Evolutionary conservation across 2,329 filamentous ascomycete genomes (phyloP).

Genomic region (Juglanconis juglandina): DNA sequence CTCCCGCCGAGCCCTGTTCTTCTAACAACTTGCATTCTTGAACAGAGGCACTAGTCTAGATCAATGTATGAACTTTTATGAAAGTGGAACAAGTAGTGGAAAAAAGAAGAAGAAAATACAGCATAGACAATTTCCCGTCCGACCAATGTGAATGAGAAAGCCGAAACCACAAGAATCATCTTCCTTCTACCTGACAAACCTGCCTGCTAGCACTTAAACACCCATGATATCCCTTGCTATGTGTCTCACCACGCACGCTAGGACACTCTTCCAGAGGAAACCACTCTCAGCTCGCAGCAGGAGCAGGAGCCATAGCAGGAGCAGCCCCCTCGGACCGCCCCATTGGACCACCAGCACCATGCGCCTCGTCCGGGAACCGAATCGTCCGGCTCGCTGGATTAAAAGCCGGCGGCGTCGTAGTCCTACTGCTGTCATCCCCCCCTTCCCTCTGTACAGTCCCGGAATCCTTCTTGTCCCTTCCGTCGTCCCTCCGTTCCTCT

Average conservation of each 20-base stretch:
- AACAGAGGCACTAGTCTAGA: too few relatives aligned
- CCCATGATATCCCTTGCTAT: too few relatives aligned
- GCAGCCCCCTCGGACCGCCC: neutral
- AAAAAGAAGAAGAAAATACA: too few relatives aligned
- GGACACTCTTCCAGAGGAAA: neutral
- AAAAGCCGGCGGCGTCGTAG: slow-evolving; percentile 8
- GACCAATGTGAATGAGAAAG: too few relatives aligned
- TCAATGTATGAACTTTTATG: too few relatives aligned
- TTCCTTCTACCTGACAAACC: too few relatives aligned
- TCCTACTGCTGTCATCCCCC: slow-evolving; percentile 2
- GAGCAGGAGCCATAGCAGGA: neutral
- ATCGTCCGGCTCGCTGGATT: slow-evolving; percentile 33
- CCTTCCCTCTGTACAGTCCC: neutral
- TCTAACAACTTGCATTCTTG: too few relatives aligned
- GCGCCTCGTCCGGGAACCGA: slow-evolving; percentile 41
- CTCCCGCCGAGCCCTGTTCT: too few relatives aligned
- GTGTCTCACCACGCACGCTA: neutral
- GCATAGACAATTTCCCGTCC: too few relatives aligned
- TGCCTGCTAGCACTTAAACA: too few relatives aligned
- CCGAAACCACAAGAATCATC: too few relatives aligned
- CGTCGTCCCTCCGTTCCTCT: neutral
- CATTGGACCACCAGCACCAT: neutral
- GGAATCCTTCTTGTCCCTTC: neutral
- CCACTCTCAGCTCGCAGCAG: neutral
- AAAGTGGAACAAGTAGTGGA: too few relatives aligned